Evolutionary conservation across 495 filamentous ascomycete species (phyloP).

Genomic region (Lophiotrema nucula): DNA sequence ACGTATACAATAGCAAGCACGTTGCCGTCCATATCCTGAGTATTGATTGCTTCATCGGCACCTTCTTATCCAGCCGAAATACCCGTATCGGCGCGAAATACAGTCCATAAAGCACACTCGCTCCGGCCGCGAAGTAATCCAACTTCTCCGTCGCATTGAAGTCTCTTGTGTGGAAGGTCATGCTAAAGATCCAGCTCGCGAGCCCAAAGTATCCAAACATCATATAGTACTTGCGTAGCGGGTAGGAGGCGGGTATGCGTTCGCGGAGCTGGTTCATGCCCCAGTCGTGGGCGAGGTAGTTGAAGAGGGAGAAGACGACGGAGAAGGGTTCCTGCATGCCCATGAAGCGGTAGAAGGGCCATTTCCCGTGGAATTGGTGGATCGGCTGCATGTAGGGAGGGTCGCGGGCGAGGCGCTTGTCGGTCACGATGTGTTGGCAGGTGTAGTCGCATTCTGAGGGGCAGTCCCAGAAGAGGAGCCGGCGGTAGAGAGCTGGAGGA

Average conservation of each 20-base stretch:
- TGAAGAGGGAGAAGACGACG: slow-evolving; percentile 88
- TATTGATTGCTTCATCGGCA: slow-evolving; percentile 54
- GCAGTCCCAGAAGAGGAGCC: slow-evolving; percentile 76
- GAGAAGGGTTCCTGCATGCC: slow-evolving; percentile 94
- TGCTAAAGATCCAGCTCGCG: slow-evolving; percentile 79
- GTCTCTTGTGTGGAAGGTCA: slow-evolving; percentile 88
- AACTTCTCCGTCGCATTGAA: slow-evolving; percentile 83
- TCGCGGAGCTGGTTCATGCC: slow-evolving; percentile 71
- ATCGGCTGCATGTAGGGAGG: slow-evolving; percentile 63
- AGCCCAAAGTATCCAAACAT: slow-evolving; percentile 77
- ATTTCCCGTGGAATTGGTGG: slow-evolving; percentile 98
- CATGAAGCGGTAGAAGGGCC: slow-evolving; percentile 87
- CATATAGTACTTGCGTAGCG: slow-evolving; percentile 77
- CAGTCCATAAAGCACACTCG: slow-evolving; percentile 83
- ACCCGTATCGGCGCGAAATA: slow-evolving; percentile 80
- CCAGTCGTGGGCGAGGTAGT: slow-evolving; percentile 80
- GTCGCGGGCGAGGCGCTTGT: slow-evolving; percentile 63
- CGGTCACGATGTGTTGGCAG: slow-evolving; percentile 92
- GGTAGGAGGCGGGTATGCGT: slow-evolving; percentile 67
- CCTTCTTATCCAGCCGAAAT: slow-evolving; percentile 71
- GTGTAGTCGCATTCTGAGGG: slow-evolving; percentile 95
- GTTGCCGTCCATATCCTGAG: slow-evolving; percentile 71
- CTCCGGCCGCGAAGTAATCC: slow-evolving; percentile 95
- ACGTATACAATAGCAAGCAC: slow-evolving; percentile 68
- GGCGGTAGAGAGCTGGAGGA: slow-evolving; percentile 60